Evolutionary conservation across 768 basidiomycete genomes (phyloP), one percentile per base, ranked within the genome.

Genomic region (Inosperma sp.): DNA sequence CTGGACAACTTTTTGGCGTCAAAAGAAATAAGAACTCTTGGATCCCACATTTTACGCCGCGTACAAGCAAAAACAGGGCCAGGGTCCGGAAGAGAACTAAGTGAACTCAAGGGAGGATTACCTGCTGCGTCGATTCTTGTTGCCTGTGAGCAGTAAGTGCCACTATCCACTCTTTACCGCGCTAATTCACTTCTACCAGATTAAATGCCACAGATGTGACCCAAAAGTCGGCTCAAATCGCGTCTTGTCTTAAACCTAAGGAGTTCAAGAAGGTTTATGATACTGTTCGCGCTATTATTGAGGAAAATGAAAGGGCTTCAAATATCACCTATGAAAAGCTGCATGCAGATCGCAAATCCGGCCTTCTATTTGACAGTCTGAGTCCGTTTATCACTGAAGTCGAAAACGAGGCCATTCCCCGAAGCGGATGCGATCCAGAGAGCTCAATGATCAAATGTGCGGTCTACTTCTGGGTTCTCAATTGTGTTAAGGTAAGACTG

Each of bases 121-220:
- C 68, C 76, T 14, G 77, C 80, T 5, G 73, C 78, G 25, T 80
- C 78, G 54, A 74, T 77, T 22, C 69, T 70, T 46, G 60, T 82
- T 40, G 78, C 79, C 19, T 79, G 77, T 6, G 65, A 73, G 63
- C 63, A 66, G 80, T 80, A 51, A 35, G 65, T 44, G 14, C 19
- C 16, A 17, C 10, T 21, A 12, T 2, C 31, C 30, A 13, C 9
- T 3, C 4, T n/a, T 33, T n/a, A 12, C 29, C 12, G 31, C 7
- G 19, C 45, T 23, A 35, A 27, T 9, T 43, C 8, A n/a, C 10
- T 5, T 33, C 31, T 3, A 17, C 19, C 19, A 72, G 71, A 35
- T 62, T 71, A 3, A 71, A 71, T 22, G 68, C 60, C 37, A 59
- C 49, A 17, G 68, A 71, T 17, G 54, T 70, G 21, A 61, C 64